phyloP scores from a whole-genome alignment of 345 rosid genomes.

The Noccaea caerulescens region DNA sequence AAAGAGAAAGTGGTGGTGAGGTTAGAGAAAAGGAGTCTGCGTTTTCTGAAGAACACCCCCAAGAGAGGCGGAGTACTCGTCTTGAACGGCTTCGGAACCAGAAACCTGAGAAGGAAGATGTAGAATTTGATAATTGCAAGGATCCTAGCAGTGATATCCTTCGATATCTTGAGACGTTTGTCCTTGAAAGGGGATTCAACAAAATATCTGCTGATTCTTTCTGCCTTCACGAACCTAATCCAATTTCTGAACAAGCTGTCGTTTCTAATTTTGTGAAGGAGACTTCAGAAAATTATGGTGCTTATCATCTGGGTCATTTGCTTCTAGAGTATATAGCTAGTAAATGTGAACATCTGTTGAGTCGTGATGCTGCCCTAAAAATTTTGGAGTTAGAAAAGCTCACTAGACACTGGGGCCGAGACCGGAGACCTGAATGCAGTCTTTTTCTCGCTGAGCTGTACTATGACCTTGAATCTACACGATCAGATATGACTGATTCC shows the following conservation, averaged over 20 bases:
- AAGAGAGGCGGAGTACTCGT: conserved; percentile 96
- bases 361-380: conserved; percentile 61
- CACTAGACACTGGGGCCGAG: conserved; percentile 83
- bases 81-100: conserved; percentile 94
- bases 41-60: conserved; percentile 73
- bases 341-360: conserved; percentile 48
- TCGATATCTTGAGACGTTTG: conserved; percentile 74
- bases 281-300: conserved; percentile 78
- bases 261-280: conserved; percentile 64
- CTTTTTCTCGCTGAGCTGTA: conserved; percentile 92
- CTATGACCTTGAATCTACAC: conserved; percentile 67
- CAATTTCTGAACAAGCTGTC: conserved; percentile 53
- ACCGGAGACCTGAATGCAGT: conserved; percentile 82
- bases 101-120: conserved; percentile 89
- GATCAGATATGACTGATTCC: conserved; percentile 53
- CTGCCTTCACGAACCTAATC: conserved; percentile 47
- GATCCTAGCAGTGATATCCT: conserved; percentile 67
- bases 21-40: conserved; percentile 61
- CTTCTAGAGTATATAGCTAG: conserved; percentile 73
- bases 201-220: conserved; percentile 46
- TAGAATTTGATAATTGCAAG: conserved; percentile 62
- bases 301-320: conserved; percentile 88
- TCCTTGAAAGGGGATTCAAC: conserved; percentile 45
- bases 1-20: conserved; percentile 55
- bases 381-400: conserved; percentile 80